Evolutionary conservation across 306 rosid genomes (phyloP), one percentile per base, ranked within the genome.

Genomic region (Quercus aquifolioides): DNA sequence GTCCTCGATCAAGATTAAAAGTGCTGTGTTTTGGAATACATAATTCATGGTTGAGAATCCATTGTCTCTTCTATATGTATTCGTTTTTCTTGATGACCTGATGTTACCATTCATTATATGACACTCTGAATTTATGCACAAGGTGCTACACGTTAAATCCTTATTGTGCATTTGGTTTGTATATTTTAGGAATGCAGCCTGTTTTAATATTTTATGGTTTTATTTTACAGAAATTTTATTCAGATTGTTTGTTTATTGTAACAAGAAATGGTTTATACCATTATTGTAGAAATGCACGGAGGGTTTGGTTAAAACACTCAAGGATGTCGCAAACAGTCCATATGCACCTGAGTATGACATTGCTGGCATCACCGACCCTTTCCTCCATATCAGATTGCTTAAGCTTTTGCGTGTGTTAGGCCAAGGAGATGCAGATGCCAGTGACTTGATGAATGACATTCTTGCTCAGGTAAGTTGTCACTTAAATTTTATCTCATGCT

Each of bases 321-420:
- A 78, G 90, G 99, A 95, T 86, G 80, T 91, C 25, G 98, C 87
- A 6, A 93, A 92, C 85, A 95, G 98, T 83, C 93, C 98, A 69
- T 95, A 95, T 83, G 86, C 98, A 69, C 98, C 99, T 60, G 99
- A 95, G 83, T 93, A 92, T 78, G 99, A 95, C 74, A 83, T 95
- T 90, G 93, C 97, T 78, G 99, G 99, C 86, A 95, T 95, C 84
- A 87, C 96, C 0, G 99, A 95, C 78, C 99, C 99, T 74, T 95
- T 95, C 88, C 97, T 95, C 64, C 99, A 95, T 76, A 91, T 95
- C 80, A 92, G 97, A 80, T 83, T 95, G 91, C 91, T 95, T 83
- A 91, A 77, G 86, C 92, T 95, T 84, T 85, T 95, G 89, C 91
- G 94, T 74, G 93, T 85, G 75, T 81, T 95, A 86, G 99, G 99